Conservation (phyloP, 352 stramenopile species). For the Phytophthora foliorum region DNA sequence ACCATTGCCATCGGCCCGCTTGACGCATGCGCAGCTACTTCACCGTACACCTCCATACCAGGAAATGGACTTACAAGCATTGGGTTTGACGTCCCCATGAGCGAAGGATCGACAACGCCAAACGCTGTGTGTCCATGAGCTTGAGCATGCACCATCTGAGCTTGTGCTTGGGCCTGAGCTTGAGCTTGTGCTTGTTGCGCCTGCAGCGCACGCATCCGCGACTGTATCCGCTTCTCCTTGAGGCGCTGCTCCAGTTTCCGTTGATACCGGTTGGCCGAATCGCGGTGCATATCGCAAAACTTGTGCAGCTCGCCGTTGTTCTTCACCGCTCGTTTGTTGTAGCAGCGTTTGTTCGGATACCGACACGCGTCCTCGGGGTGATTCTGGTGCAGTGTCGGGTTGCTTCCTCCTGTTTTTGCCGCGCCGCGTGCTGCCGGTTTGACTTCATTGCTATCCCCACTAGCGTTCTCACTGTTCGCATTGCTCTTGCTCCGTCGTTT, state of each 20-base stretch:
- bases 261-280: constrained; percentile 71
- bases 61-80: constrained; percentile 27
- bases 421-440: constrained; percentile 10
- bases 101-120: constrained; percentile 1
- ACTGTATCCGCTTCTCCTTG: constrained; percentile 45
- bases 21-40: not conserved
- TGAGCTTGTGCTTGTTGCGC: constrained; percentile 28
- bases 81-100: not conserved
- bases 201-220: constrained; percentile 37
- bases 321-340: constrained; percentile 66
- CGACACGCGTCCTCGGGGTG: constrained; percentile 51
- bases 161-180: constrained; percentile 25
- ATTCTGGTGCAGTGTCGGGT: constrained; percentile 21
- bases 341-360: constrained; percentile 78
- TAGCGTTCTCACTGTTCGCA: constrained; percentile 39
- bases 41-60: constrained; percentile 22
- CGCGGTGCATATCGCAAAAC: constrained; percentile 71
- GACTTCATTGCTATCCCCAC: constrained; percentile 17
- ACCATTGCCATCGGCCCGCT: not conserved
- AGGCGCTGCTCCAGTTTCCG: constrained; percentile 61
- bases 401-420: constrained; percentile 20
- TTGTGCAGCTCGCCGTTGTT: constrained; percentile 75
- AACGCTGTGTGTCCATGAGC: constrained; percentile 7
- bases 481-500: constrained; percentile 35
- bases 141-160: constrained; percentile 26